Base-by-base conservation (phyloP, 108 stramenopile species). In the Pseudonitzschia delicatissima region DNA sequence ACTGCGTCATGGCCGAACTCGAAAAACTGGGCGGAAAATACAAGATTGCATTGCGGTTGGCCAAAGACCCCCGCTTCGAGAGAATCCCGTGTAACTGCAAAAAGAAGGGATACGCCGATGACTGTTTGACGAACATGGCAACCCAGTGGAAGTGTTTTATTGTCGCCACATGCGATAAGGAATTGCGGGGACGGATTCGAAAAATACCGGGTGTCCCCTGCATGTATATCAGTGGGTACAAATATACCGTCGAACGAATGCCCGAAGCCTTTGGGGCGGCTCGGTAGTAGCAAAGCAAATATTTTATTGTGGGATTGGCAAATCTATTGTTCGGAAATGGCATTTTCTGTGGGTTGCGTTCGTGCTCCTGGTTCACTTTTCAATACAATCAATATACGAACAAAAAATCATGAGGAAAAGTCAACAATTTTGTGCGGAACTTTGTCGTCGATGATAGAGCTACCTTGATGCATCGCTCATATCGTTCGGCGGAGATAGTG, bases 111-210 rank as follows among this genome's bases (percentile, higher is more conserved):
- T 99, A 99, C 67, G 98, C 98, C 6, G 98, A 99, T 77, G 91
- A 91, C 75, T 92, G 86, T 71, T 33, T 90, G 13, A 69, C 77
- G 13, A 75, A 93, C 59, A 88, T 93, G 88, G 84, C 76, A 36
- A 81, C 83, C 51, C 90, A 95, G 65, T 95, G 94, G 89, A 82
- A 92, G 45, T 99, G 99, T 70, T 99, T 96, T 72, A 97, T 99
- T 67, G 97, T 99, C n/a, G 99, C 99, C 21, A 98, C 99, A 2
- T 98, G 97, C 74, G 99, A 99, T 69, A 98, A 97, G 81, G 99
- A 99, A 49, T 76, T 99, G 42, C 81, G 97, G 64, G 89, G 96
- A 13, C 80, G 97, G 51, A 87, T 99, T 40, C 79, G 99, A 37
- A 99, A 99, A 78, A 96, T 99, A 53, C 97, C 99, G 0, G 99